Evolutionary conservation across 176 grass and related monocot genomes (phyloP).

Genomic region (Typha latifolia): DNA sequence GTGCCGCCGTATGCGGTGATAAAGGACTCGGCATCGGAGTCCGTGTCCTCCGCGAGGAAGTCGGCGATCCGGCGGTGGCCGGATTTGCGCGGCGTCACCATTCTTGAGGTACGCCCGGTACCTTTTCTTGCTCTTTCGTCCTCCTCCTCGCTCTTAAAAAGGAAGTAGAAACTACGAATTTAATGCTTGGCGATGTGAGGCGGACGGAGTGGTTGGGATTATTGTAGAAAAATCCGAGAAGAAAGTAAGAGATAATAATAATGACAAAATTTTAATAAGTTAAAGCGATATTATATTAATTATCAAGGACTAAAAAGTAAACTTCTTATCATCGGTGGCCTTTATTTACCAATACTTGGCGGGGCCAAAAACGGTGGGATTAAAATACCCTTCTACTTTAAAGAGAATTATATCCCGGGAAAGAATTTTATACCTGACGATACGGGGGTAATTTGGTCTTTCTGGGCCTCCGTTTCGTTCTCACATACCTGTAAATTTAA

Average conservation of each 20-base stretch:
- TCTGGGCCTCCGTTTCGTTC: too few species aligned
- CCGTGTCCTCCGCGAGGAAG: conserved; percentile 2
- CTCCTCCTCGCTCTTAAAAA: background rate
- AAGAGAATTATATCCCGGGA: too few species aligned
- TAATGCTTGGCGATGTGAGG: conserved; percentile 7
- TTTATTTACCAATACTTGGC: too few species aligned
- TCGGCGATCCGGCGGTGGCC: conserved; percentile 18
- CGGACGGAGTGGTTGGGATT: conserved; percentile 10
- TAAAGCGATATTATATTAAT: too few species aligned
- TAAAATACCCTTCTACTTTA: too few species aligned
- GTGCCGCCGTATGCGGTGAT: background rate
- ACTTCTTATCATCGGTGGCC: too few species aligned
- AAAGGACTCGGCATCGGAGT: conserved; percentile 15
- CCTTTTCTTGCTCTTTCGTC: background rate
- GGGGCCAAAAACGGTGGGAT: too few species aligned
- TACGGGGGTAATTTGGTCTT: too few species aligned
- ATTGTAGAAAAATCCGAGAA: conserved; percentile 4
- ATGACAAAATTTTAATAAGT: background rate
- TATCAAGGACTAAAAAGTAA: too few species aligned
- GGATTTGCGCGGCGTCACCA: conserved; percentile 10
- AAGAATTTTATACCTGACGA: too few species aligned
- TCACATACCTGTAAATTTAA: too few species aligned
- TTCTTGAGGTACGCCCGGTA: background rate
- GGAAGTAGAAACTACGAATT: background rate
- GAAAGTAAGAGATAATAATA: background rate